Base-by-base conservation (phyloP, 306 rosid species). In the Casuarina equisetifolia region DNA sequence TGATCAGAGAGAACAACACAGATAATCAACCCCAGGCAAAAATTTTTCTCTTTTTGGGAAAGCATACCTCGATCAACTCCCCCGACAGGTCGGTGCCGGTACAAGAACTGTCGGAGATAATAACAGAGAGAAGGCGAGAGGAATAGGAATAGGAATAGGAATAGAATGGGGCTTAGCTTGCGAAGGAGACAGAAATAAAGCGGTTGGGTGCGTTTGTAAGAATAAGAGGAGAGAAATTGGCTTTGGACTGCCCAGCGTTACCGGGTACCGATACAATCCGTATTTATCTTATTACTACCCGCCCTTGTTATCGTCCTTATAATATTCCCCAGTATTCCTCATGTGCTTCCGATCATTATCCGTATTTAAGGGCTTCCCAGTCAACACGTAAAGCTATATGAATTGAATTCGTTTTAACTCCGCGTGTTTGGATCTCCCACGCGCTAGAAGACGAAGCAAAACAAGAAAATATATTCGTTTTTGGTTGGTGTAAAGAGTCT, bases 181-280 rank as follows among this genome's bases (percentile, higher is more conserved):
- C 32, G 80, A 79, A 74, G 78, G 67, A 62, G 77, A 80, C 82
- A 71, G 84, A 81, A 80, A 83, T 87, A 84, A 79, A 84, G 91
- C 89, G 88, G 90, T 79, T 76, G 87, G 75, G 80, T 72, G 73
- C 55, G 75, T 72, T 72, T 77, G 76, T 70, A 81, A 76, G 81
- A 82, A 86, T 74, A 76, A 71, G 84, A 80, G 89, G 84, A 80
- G 79, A 76, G 76, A 84, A 76, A 79, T 86, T 86, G 78, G 79
- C 79, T 16, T 49, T 78, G 79, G 85, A 78, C 88, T 63, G 35
- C 32, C 85, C 80, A 55, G 43, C 44, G n/a, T 88, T 69, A 88
- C 94, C 87, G 83, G 84, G 39, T 81, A 89, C 97, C 90, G 79
- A 78, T 82, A n/a, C 52, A 52, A 13, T 73, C 83, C 73, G 81